Base-by-base conservation (phyloP, 306 rosid genomes). In the Morella rubra region DNA sequence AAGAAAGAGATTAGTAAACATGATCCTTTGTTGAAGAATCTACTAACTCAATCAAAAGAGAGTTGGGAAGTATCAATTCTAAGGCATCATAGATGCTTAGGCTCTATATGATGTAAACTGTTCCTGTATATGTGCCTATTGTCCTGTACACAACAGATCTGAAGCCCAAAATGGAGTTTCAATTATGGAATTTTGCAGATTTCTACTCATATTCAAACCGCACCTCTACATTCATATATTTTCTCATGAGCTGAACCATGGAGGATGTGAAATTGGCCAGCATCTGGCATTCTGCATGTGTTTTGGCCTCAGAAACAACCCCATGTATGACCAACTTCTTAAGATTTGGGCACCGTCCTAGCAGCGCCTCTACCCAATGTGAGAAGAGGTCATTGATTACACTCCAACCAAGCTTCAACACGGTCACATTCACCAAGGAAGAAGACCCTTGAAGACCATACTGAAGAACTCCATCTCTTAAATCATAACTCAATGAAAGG, bases 241-340 rank as follows among this genome's bases (percentile, higher is more conserved):
- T 86, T 80, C 86, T 86, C 89, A 86, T 86, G 66, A 86, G 79
- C 81, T 83, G 81, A 80, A 86, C 65, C 83, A 83, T 86, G 52
- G 83, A 75, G 40, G 85, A 69, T 9, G 83, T 83, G 74, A 86
- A 83, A 74, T 61, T 83, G 69, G 87, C 85, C 24, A 83, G 73
- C 56, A 86, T 78, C 49, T 81, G 77, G 78, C 83, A 81, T 60
- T 83, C 89, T 62, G 83, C 84, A 68, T 81, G 79, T 40, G 84
- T 46, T 79, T 83, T 86, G 0, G 77, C 74, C 85, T 77, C 86
- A 0, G 89, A 86, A 82, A 86, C 78, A 74, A 80, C 15, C 24
- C 89, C 89, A 0, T 86, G 81, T 66, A 86, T 77, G 45, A 77
- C 73, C 78, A 86, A 69, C 74, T 80, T 83, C 83, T 74, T 83